Conservation (phyloP, 495 filamentous ascomycete genomes). For the Hypoxylon lenormandii region DNA sequence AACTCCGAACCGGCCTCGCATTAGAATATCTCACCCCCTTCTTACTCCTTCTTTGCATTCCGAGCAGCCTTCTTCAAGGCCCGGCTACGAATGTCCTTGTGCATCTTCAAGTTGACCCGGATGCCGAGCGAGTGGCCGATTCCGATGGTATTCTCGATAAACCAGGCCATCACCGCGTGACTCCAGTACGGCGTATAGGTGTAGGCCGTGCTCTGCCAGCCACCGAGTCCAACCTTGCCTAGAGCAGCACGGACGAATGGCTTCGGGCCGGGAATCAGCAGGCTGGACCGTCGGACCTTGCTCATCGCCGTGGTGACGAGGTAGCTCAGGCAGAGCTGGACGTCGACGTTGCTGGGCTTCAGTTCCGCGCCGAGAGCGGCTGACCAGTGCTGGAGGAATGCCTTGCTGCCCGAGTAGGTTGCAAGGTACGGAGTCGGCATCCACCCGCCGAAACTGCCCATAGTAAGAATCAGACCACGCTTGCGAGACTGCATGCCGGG, state of each 20-base stretch:
- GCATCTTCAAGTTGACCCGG: conserved; percentile 78
- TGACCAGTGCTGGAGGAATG: conserved; percentile 98
- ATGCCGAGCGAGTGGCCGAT: conserved; percentile 72
- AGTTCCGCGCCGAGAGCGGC: conserved; percentile 86
- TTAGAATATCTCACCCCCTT: not conserved
- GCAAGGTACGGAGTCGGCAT: conserved; percentile 92
- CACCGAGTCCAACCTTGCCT: conserved; percentile 81
- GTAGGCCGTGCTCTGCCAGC: conserved; percentile 78
- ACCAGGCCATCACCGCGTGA: conserved; percentile 90
- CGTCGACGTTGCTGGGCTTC: conserved; percentile 78
- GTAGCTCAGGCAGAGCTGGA: conserved; percentile 88
- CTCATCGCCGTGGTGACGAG: conserved; percentile 95
- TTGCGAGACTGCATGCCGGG: conserved; percentile 85
- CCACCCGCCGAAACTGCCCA: conserved; percentile 94
- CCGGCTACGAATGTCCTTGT: conserved; percentile 85
- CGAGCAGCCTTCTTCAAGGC: conserved; percentile 90
- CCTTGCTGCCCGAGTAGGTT: conserved; percentile 97
- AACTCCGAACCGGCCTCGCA: not conserved
- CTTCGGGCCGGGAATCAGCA: conserved; percentile 82
- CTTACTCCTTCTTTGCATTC: conserved; percentile 73
- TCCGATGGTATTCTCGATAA: conserved; percentile 76
- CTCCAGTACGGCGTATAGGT: conserved; percentile 93
- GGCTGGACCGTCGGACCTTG: conserved; percentile 83
- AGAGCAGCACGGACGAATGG: conserved; percentile 83
- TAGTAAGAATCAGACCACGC: conserved; percentile 90